phyloP scores from a whole-genome alignment of 805 yeast species.

The Danielozyma ontarioensis region DNA sequence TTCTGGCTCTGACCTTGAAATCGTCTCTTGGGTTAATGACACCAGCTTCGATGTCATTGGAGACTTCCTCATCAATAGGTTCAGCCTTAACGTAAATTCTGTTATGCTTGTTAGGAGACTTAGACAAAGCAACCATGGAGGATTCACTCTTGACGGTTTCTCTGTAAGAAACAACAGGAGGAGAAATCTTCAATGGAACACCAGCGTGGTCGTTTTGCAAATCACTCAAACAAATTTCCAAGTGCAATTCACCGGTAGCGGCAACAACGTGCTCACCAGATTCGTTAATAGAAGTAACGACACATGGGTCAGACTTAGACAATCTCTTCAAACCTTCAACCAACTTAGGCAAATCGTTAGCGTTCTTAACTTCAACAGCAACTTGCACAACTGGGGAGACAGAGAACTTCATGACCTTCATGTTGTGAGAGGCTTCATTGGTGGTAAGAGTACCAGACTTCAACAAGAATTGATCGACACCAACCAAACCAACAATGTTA shows the following conservation, averaged over 20 bases:
- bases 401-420: slow-evolving; percentile 99
- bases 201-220: slow-evolving; percentile 99
- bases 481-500: slow-evolving; percentile 99
- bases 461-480: slow-evolving; percentile 99
- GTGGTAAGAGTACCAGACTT: slow-evolving; percentile 99
- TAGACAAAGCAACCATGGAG: slow-evolving; percentile 92
- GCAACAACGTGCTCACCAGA: slow-evolving; percentile 99
- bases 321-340: slow-evolving; percentile 99
- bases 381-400: slow-evolving; percentile 99
- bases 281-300: slow-evolving; percentile 76
- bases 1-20: slow-evolving; percentile 98
- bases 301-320: slow-evolving; percentile 99
- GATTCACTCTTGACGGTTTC: slow-evolving; percentile 95
- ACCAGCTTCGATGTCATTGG: slow-evolving; percentile 90
- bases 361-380: slow-evolving; percentile 99
- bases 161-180: slow-evolving; percentile 98
- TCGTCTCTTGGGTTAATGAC: slow-evolving; percentile 92
- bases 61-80: slow-evolving; percentile 91
- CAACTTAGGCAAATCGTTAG: slow-evolving; percentile 97
- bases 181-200: slow-evolving; percentile 95
- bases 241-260: slow-evolving; percentile 99
- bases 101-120: slow-evolving; percentile 99
- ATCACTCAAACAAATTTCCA: slow-evolving; percentile 95
- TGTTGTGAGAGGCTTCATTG: slow-evolving; percentile 94
- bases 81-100: slow-evolving; percentile 97